Base-by-base conservation (phyloP, 2,329 filamentous ascomycete genomes). In the Talaromyces amestolkiae region DNA sequence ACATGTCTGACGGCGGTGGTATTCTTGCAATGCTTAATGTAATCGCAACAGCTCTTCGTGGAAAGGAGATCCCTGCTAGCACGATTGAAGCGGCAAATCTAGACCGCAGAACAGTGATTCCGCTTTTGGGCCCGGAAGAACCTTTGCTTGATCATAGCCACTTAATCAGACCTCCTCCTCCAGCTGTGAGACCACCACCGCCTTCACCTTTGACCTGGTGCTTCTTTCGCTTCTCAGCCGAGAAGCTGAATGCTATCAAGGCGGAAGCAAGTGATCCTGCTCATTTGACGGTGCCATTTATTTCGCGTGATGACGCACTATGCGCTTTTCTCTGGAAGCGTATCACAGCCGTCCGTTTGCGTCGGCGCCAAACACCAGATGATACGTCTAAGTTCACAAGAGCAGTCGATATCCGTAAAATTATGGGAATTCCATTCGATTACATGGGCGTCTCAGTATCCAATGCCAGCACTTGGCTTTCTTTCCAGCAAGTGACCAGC, bases 61-160 rank as follows among this genome's bases (percentile, higher is more conserved):
- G 62, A 5, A 27, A 66, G 24, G 56, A 64, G 35, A 37, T 58
- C 22, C 51, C 59, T 8, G 13, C 43, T n/a, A 54, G 43, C 24
- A 43, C 62, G 13, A 59, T 67, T 13, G 39, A 67, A 54, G 47
- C 75, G 54, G 68, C 65, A 35, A 75, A 66, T 73, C 73, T 56
- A 68, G 68, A 68, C 76, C 31, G 68, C 68, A 39, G 73, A 72
- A 22, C 73, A 73, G 5, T 54, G 75, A 35, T 56, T 74, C n/a
- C 66, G 76, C 5, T 72, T 65, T 33, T 68, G 71, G 58, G 67
- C 66, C 7, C 69, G 65, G 56, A 60, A 11, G 62, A 64, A 24
- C n/a, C 74, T 75, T 22, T 75, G 76, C 63, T 76, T 69, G 58
- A 68, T 74, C 31, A 69, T 74, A 35, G 74, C 75, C 58, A 74